These are phyloP conservation scores for Chlorella variabilis DNA, from an alignment of 163 green algal species.

Conservation along the genomic window DNA sequence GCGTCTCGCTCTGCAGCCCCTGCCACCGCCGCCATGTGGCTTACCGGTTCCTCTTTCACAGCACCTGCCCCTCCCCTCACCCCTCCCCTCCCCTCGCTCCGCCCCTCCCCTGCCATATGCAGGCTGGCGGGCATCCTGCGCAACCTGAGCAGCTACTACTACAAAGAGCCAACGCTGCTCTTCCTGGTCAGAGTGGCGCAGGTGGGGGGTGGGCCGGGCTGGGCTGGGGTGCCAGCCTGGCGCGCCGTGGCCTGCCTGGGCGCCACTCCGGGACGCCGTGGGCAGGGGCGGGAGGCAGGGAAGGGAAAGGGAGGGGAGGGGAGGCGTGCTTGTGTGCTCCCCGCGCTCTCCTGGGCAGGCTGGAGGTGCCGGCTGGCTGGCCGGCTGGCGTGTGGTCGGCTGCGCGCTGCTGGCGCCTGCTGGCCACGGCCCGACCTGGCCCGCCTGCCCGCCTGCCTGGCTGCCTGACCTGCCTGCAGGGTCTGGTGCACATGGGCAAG, in stretches of 20 bases:
- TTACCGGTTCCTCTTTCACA: no score
- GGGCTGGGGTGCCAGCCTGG: no score
- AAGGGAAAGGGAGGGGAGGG: no score
- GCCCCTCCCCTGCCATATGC: no score
- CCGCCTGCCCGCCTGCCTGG: background rate
- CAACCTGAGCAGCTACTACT: conserved; percentile 93
- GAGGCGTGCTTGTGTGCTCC: no score
- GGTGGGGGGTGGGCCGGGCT: conserved; percentile 51
- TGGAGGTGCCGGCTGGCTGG: background rate
- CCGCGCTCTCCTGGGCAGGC: no score
- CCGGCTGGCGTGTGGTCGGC: background rate
- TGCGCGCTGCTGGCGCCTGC: background rate
- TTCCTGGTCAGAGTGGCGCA: conserved; percentile 89
- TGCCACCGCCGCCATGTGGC: no score
- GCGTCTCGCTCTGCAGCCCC: no score
- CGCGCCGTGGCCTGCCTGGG: background rate
- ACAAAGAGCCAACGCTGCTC: conserved; percentile 93
- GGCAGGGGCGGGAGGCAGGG: no score
- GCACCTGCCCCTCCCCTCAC: background rate
- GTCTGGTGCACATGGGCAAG: conserved; percentile 97
- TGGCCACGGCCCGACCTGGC: background rate
- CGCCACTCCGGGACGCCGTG: background rate
- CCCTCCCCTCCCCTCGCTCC: background rate
- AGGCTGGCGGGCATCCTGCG: conserved; percentile 91
- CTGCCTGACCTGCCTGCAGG: conserved; percentile 59